Percentiles rank a stretch among this genome's conserved stretches.
phyloP scores from a whole-genome alignment of 176 grass and related monocot genomes.

The Musa troglodytarum region DNA sequence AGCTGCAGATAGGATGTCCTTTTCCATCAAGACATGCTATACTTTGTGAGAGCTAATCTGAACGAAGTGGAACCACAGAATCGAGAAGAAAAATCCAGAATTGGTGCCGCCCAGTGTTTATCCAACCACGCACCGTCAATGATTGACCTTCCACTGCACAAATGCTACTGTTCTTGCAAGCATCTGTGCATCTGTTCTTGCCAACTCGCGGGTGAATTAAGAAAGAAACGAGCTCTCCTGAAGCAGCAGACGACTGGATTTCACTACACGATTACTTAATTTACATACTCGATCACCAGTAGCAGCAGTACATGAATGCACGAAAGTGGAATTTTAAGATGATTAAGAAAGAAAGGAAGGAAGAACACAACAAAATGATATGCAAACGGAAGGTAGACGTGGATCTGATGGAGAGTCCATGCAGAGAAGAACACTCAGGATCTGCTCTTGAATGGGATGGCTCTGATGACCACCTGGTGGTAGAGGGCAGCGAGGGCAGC shows the following conservation, averaged over 20 bases:
- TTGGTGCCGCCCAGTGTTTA: no score
- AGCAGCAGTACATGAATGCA: neutral
- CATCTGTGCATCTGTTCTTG: neutral
- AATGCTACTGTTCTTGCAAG: neutral
- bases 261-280: constrained; percentile 21
- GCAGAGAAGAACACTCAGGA: constrained; percentile 28
- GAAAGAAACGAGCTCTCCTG: neutral
- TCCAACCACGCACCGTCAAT: neutral
- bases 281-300: constrained; percentile 20
- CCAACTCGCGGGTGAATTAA: neutral
- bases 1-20: no score
- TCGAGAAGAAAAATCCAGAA: no score
- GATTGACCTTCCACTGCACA: neutral
- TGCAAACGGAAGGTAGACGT: constrained; percentile 21
- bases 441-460: constrained; percentile 89
- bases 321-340: no score
- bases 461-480: constrained; percentile 97
- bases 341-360: neutral
- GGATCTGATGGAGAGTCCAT: neutral
- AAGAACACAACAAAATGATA: neutral
- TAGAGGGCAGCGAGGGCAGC: constrained; percentile 84
- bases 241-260: neutral
- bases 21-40: no score
- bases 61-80: no score
- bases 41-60: no score